Evolutionary conservation across 768 basidiomycete genomes (phyloP).

Genomic region (Kwoniella heveanensis): DNA sequence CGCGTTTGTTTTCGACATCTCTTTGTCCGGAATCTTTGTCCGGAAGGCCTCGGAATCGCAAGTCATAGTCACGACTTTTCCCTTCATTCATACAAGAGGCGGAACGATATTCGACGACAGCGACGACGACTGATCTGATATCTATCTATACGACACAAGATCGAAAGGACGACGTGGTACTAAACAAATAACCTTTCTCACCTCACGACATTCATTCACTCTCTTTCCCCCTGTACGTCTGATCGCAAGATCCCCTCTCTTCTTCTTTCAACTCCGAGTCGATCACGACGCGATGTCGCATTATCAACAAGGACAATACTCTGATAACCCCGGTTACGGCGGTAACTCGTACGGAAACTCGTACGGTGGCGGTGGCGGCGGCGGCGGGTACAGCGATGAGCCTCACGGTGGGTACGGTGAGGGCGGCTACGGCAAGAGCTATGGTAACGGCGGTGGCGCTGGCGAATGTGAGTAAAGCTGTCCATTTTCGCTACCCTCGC

Average conservation of each 20-base stretch:
- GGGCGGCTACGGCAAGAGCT: conserved; percentile 26
- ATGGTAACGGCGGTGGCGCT: conserved; percentile 22
- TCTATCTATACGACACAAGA: too few relatives aligned
- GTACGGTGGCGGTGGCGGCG: conserved; percentile 17
- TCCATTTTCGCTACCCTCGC: too few relatives aligned
- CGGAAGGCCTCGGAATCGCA: not conserved
- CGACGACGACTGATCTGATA: conserved; percentile 9
- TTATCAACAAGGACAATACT: conserved; percentile 46
- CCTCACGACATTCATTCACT: conserved; percentile 14
- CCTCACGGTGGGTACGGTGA: conserved; percentile 28
- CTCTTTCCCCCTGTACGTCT: not conserved
- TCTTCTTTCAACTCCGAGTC: not conserved
- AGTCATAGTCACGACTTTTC: not conserved
- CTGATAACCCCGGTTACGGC: conserved; percentile 24
- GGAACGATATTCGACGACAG: not conserved
- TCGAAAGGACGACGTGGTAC: conserved; percentile 3
- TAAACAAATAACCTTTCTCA: not conserved
- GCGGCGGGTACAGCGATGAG: conserved; percentile 44
- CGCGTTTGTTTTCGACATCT: not conserved
- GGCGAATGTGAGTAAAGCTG: conserved; percentile 19
- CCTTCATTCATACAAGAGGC: not conserved
- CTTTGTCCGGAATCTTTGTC: not conserved
- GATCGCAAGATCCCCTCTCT: not conserved
- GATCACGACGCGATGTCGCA: conserved; percentile 29
- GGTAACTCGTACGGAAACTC: conserved; percentile 25